A percentile compares a stretch with the other conserved stretches of the same genome.
Conservation (phyloP, 805 yeast species). For the Kurtzmaniella fragi region DNA sequence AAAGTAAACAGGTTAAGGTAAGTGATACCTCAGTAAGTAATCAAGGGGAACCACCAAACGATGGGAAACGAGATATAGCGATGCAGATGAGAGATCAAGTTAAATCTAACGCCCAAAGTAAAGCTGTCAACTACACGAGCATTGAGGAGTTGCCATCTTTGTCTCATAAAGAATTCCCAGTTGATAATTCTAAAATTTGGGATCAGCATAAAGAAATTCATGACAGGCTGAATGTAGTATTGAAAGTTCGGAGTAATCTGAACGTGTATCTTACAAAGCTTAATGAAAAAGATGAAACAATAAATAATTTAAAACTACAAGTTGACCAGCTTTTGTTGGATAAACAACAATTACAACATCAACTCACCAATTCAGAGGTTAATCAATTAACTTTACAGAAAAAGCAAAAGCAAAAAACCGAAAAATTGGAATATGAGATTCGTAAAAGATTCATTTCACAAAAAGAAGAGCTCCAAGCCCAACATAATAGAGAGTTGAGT, state of each 20-base stretch:
- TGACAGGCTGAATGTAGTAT: neutral
- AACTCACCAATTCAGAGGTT: neutral
- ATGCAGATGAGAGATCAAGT: too few species aligned
- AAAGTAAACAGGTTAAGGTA: too few species aligned
- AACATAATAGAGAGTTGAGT: neutral
- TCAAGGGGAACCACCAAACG: too few species aligned
- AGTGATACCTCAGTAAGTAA: too few species aligned
- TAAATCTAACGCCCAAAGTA: too few species aligned
- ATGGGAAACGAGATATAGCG: too few species aligned
- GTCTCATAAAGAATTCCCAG: neutral
- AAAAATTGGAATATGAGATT: neutral
- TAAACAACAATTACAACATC: neutral
- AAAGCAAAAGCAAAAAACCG: constrained; percentile 1
- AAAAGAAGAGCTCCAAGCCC: neutral
- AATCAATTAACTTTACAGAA: neutral
- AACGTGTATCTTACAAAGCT: constrained; percentile 4
- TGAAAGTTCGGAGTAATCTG: neutral
- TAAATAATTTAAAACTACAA: constrained; percentile 3
- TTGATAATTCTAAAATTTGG: neutral
- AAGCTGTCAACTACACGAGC: too few species aligned
- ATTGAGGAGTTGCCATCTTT: too few species aligned
- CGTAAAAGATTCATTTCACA: neutral
- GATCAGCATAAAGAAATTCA: neutral
- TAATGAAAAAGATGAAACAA: constrained; percentile 3
- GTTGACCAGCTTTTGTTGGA: constrained; percentile 5